A percentile compares a stretch with the other conserved stretches of the same genome.
phyloP scores from a whole-genome alignment of 257 asterid genomes.

The Craterostigma plantagineum region DNA sequence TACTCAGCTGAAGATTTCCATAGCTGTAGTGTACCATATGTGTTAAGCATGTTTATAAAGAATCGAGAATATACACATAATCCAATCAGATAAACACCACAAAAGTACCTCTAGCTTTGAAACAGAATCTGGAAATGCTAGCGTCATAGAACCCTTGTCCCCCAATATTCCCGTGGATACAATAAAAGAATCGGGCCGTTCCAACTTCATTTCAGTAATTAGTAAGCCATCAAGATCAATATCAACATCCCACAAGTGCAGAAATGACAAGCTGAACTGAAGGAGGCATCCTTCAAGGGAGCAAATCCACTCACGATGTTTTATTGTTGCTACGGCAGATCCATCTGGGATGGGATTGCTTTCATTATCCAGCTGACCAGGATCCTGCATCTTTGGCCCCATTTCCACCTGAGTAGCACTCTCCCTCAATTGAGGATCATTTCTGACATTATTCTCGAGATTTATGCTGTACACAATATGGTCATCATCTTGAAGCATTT shows the following conservation, averaged over 20 bases:
- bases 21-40: slow-evolving; percentile 50
- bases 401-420: slow-evolving; percentile 19
- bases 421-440: slow-evolving; percentile 14
- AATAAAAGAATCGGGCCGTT: slow-evolving; percentile 42
- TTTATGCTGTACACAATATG: slow-evolving; percentile 15
- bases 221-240: slow-evolving; percentile 61
- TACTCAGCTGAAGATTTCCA: slow-evolving; percentile 92
- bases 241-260: slow-evolving; percentile 91
- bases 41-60: slow-evolving; percentile 14
- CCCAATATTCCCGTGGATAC: slow-evolving; percentile 87
- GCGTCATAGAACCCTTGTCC: slow-evolving; percentile 82
- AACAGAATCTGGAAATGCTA: slow-evolving; percentile 56
- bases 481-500: slow-evolving; percentile 16
- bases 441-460: slow-evolving; percentile 23
- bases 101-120: slow-evolving; percentile 65
- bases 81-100: not conserved
- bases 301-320: slow-evolving; percentile 32
- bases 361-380: slow-evolving; percentile 18
- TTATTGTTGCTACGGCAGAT: slow-evolving; percentile 16
- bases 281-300: slow-evolving; percentile 54
- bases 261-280: slow-evolving; percentile 67
- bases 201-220: slow-evolving; percentile 70
- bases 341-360: slow-evolving; percentile 16
- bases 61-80: not conserved
- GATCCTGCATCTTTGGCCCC: slow-evolving; percentile 17